Evolutionary conservation across 345 rosid genomes (phyloP).

Genomic region (Draba incana): DNA sequence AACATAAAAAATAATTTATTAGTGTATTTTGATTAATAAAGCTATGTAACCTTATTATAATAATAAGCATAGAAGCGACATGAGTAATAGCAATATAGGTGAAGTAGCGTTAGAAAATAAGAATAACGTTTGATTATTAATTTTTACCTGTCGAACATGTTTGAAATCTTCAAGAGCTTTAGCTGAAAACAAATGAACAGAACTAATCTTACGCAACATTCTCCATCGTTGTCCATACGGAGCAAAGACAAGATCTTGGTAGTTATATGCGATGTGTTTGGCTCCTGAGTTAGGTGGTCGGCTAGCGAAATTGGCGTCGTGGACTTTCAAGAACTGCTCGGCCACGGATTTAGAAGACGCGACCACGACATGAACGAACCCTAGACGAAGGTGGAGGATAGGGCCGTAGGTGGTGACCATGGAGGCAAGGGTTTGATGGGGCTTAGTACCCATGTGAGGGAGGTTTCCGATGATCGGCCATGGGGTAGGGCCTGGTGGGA

Average conservation of each 20-base stretch:
- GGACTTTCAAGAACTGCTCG: slow-evolving; percentile 69
- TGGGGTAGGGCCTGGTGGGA: slow-evolving; percentile 90
- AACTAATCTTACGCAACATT: slow-evolving; percentile 74
- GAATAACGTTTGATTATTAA: slow-evolving; percentile 7
- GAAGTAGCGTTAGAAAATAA: slow-evolving; percentile 32
- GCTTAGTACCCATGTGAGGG: slow-evolving; percentile 74
- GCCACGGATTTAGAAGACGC: slow-evolving; percentile 89
- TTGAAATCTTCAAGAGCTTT: slow-evolving; percentile 83
- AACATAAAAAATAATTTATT: too few species aligned
- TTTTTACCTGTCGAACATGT: slow-evolving; percentile 72
- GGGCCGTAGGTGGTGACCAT: slow-evolving; percentile 74
- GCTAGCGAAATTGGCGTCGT: slow-evolving; percentile 85
- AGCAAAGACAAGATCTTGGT: slow-evolving; percentile 90
- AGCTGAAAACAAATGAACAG: slow-evolving; percentile 84
- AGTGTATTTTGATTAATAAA: too few species aligned
- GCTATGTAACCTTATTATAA: neutral
- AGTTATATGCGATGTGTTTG: slow-evolving; percentile 80
- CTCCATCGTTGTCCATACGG: slow-evolving; percentile 95
- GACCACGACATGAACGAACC: slow-evolving; percentile 75
- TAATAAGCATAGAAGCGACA: slow-evolving; percentile 3
- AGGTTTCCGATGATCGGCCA: slow-evolving; percentile 93
- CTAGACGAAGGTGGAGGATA: slow-evolving; percentile 73
- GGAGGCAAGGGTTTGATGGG: slow-evolving; percentile 70
- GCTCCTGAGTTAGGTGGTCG: slow-evolving; percentile 94
- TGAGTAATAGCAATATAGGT: neutral